These are phyloP conservation scores for Dillenia turbinata DNA, from an alignment of 164 flowering plant genomes.

Conservation along the genomic window DNA sequence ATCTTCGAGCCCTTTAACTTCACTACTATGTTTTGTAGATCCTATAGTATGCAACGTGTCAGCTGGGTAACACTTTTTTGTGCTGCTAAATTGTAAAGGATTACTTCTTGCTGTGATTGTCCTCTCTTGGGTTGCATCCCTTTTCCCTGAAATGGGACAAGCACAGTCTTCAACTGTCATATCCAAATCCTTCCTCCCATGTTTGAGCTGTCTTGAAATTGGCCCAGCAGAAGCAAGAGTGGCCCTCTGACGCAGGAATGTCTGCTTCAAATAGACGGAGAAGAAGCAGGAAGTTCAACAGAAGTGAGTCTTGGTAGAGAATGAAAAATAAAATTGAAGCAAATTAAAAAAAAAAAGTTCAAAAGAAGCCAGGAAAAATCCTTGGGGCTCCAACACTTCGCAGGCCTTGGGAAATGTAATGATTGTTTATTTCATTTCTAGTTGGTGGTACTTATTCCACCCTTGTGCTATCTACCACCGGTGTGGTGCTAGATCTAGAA, in stretches of 20 bases:
- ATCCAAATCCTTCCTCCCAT: slow-evolving; percentile 3
- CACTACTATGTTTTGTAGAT: slow-evolving; percentile 11
- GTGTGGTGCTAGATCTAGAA: too few species aligned
- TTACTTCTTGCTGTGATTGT: slow-evolving; percentile 11
- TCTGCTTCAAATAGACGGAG: slow-evolving; percentile 20
- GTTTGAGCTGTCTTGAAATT: slow-evolving; percentile 16
- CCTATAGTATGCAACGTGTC: slow-evolving; percentile 9
- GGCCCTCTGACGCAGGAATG: slow-evolving; percentile 51
- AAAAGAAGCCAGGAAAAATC: too few species aligned
- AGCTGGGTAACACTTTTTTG: slow-evolving; percentile 8
- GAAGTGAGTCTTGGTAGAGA: too few species aligned
- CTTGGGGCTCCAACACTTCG: too few species aligned
- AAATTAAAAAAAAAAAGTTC: background rate
- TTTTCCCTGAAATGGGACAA: too few species aligned
- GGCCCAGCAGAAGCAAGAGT: background rate
- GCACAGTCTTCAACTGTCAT: slow-evolving; percentile 11
- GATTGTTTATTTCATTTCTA: too few species aligned
- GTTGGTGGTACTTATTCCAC: too few species aligned
- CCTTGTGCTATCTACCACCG: too few species aligned
- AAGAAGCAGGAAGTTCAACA: slow-evolving; percentile 1
- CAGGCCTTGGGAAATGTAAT: too few species aligned
- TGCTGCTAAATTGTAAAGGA: slow-evolving; percentile 8
- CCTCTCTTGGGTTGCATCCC: too few species aligned
- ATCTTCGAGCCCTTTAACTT: slow-evolving; percentile 17
- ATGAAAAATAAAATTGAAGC: background rate